Conservation (phyloP, 2,329 filamentous ascomycete species). For the Zopfia rhizophila region DNA sequence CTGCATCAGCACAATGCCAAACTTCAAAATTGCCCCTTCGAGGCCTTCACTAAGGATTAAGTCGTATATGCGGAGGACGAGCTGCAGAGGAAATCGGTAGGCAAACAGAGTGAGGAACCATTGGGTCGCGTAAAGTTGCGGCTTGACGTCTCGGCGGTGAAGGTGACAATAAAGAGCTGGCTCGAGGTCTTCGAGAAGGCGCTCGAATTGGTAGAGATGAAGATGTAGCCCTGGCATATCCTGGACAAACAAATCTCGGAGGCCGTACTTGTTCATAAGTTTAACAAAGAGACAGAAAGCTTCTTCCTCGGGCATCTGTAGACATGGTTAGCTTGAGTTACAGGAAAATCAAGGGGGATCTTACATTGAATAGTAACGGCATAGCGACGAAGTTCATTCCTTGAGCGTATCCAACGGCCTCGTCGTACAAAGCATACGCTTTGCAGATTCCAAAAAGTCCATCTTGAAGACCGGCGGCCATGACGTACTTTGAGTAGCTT, state of each 20-base stretch:
- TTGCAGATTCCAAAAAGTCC: constrained; percentile 96
- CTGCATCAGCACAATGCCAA: constrained; percentile 95
- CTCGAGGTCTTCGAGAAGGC: constrained; percentile 91
- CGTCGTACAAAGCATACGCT: constrained; percentile 94
- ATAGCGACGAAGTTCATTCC: constrained; percentile 99
- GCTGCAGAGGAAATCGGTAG: constrained; percentile 94
- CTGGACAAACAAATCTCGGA: constrained; percentile 91
- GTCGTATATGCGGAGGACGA: constrained; percentile 96
- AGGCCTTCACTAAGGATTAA: constrained; percentile 93
- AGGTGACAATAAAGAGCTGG: constrained; percentile 96
- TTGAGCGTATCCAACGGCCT: constrained; percentile 94
- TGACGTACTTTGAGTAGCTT: constrained; percentile 95
- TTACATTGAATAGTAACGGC: constrained; percentile 92
- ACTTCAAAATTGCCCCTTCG: constrained; percentile 87
- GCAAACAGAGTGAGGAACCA: constrained; percentile 99
- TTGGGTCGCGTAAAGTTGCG: constrained; percentile 95
- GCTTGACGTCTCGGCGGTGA: constrained; percentile 84
- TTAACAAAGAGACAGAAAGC: constrained; percentile 93
- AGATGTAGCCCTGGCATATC: constrained; percentile 97
- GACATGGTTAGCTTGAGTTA: constrained; percentile 30
- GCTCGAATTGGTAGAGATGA: constrained; percentile 93
- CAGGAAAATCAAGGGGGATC: constrained; percentile 39
- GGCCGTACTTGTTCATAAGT: constrained; percentile 94
- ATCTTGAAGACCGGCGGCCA: constrained; percentile 90
- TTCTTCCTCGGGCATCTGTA: constrained; percentile 92